phyloP scores from a whole-genome alignment of 225 moss, liverwort and hornwort genomes.

The Ulota crispa region DNA sequence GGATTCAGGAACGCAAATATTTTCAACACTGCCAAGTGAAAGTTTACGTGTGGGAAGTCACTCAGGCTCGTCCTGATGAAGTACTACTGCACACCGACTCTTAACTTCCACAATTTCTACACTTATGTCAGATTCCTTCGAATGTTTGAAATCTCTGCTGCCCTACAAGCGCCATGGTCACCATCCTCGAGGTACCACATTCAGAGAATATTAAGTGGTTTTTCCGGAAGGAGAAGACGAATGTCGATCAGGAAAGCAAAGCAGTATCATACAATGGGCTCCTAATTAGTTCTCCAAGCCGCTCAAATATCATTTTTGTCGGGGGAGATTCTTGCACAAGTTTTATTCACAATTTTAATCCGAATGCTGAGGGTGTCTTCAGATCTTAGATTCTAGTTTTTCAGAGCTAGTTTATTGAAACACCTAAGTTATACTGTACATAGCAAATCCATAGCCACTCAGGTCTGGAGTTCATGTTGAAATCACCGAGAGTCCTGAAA shows the following conservation, averaged over 20 bases:
- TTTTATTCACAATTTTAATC: neutral
- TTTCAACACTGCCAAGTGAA: neutral
- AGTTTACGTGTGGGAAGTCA: neutral
- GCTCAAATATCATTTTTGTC: no score
- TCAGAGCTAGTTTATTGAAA: neutral
- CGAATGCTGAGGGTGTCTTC: neutral
- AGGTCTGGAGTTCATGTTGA: neutral
- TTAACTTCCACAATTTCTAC: neutral
- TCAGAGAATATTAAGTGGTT: neutral
- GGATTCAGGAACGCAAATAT: neutral
- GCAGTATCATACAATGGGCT: neutral
- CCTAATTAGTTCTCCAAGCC: no score
- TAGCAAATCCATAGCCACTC: neutral
- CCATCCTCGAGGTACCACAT: neutral
- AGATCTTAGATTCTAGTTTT: neutral
- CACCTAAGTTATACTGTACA: neutral
- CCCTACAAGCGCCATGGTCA: neutral
- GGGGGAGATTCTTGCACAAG: neutral
- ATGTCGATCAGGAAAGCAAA: neutral
- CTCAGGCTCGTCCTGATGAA: neutral
- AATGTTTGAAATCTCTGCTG: neutral
- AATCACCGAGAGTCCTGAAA: neutral
- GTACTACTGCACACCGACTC: neutral
- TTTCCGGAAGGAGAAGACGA: neutral
- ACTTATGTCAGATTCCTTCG: neutral